Base-by-base conservation (phyloP, 2,329 filamentous ascomycete genomes). In the Beauveria bassiana region DNA sequence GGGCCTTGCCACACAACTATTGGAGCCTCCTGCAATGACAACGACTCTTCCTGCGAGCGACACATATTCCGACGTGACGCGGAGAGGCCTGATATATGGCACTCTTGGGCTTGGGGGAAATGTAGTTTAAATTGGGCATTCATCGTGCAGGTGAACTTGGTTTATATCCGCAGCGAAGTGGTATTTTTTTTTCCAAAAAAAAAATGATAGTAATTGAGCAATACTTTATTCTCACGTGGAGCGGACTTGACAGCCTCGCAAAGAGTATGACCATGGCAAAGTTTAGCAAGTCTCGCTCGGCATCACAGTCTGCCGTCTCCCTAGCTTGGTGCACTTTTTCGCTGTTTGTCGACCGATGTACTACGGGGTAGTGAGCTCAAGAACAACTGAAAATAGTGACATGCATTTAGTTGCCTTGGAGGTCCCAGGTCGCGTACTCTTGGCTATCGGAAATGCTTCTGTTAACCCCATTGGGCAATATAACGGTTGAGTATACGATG, bases 1-100 rank as follows among this genome's bases (percentile, higher is more conserved):
- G 81, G 61, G 83, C 82, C 58, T 78, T 75, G 28, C 84, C 20
- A 22, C 20, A 22, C 85, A 65, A 87, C 85, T 85, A 64, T 82
- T 83, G 57, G 81, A 81, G 63, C 76, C 75, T 60, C 78, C 82
- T 31, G 82, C 85, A 70, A 86, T 75, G 68, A 85, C 74, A 65
- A 81, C 61, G 24, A 75, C 69, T 65, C 74, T 78, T 46, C 71
- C 73, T 18, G 71, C 67, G 47, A 78, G 69, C 59, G 69, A 69
- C 70, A 72, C 70, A 26, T 4, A 61, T 51, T 65, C 5, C 1
- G 12, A n/a, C 10, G 3, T 2, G 16, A 22, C 26, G 20, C 16
- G 24, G 28, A 22, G 22, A 7, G 42, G 45, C 42, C 1, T 38
- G 2, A 24, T 9, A 31, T 31, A 31, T 43, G 18, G 31, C 8